Base-by-base conservation (phyloP, 2,329 filamentous ascomycete genomes). In the Venturia effusa region DNA sequence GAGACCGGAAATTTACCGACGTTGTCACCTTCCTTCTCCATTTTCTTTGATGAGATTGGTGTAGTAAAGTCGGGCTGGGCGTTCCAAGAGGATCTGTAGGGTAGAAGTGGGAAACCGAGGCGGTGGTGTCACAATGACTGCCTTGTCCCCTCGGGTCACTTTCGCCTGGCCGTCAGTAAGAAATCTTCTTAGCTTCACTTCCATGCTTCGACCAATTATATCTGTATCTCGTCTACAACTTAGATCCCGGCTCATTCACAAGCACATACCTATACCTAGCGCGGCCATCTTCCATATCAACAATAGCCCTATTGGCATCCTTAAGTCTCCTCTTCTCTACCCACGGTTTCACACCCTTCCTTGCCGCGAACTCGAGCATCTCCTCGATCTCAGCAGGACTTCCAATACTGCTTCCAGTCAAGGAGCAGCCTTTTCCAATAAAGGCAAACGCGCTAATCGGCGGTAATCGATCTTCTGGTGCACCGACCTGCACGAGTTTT, bases 291-390 rank as follows among this genome's bases (percentile, higher is more conserved):
- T 82, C 80, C 76, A 87, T 79, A 66, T 86, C 83, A n/a, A 85
- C 68, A 34, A 87, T 74, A 2, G 78, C 78, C 70, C 81, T 70
- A 71, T 87, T 87, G 2, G 81, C 82, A 24, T 84, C 80, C 70
- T 79, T 81, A 78, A 88, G 78, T 0, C 80, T 78, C 40, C 81
- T 75, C 70, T 79, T 79, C 78, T 90, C 83, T 45, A 91, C 81
- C 81, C 82, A 84, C 1, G 84, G 79, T 73, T 81, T 79, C 48
- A 88, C 75, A 8, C 79, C 78, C 74, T 85, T 81, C 64, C 84
- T 79, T 0, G 78, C 83, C 6, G 82, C 84, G 65, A 88, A 78
- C 64, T 81, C 68, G 64, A 88, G 69, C 85, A 88, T 88, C 68
- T 85, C 81, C 62, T 78, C 73, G 65, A 87, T 86, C 68, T 87